Percentiles rank a stretch among this genome's conserved stretches.
These are phyloP conservation scores for Penicillium glabrum DNA, from an alignment of 2,329 filamentous ascomycete species.

Conservation along the genomic window DNA sequence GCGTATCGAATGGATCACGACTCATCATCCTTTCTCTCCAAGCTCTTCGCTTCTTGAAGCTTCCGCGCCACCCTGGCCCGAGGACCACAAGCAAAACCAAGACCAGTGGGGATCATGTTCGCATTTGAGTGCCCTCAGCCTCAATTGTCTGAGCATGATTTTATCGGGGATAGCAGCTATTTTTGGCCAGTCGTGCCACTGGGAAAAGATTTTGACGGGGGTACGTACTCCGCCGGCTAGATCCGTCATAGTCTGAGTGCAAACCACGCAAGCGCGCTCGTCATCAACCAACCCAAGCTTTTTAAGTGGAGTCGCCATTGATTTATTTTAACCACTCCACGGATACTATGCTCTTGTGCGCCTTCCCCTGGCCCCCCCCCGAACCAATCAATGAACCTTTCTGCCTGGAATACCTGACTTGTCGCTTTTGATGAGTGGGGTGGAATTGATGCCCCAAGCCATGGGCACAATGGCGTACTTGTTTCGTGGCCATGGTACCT, in stretches of 20 bases:
- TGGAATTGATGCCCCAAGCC: neutral
- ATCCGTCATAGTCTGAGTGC: slow-evolving; percentile 9
- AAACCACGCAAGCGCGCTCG: slow-evolving; percentile 18
- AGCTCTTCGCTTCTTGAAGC: neutral
- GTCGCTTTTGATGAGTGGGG: slow-evolving; percentile 4
- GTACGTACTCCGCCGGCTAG: slow-evolving; percentile 13
- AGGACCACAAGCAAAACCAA: neutral
- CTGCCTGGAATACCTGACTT: neutral
- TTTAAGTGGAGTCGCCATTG: slow-evolving; percentile 8
- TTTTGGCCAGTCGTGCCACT: neutral
- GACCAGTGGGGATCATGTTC: neutral
- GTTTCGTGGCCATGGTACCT: slow-evolving; percentile 1
- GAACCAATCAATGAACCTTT: neutral
- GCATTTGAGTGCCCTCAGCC: neutral
- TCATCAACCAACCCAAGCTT: slow-evolving; percentile 18
- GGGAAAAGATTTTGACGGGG: neutral
- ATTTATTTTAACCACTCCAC: neutral
- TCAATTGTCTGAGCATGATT: neutral
- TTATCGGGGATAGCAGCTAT: neutral
- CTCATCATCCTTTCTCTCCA: neutral
- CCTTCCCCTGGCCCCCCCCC: neutral
- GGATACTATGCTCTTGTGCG: neutral
- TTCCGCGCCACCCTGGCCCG: neutral
- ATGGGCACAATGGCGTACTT: slow-evolving; percentile 7
- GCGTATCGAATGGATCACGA: neutral